phyloP scores from a whole-genome alignment of 2,329 filamentous ascomycete species.

The Fusarium sp. region DNA sequence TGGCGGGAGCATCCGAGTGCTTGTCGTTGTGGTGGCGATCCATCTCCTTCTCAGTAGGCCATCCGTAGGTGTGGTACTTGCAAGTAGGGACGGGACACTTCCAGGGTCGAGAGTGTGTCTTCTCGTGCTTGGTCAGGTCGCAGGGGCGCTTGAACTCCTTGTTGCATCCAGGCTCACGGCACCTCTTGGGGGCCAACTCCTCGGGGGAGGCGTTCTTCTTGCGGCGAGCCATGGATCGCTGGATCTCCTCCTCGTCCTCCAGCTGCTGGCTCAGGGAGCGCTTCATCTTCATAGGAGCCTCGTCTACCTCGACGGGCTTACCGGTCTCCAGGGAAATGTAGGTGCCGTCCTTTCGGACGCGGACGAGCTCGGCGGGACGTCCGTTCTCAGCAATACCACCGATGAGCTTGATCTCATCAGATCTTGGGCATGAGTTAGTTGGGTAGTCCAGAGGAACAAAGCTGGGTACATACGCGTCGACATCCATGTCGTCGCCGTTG shows the following conservation, averaged over 20 bases:
- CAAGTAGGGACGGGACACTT: constrained; percentile 87
- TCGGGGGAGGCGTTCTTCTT: constrained; percentile 93
- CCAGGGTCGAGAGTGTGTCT: constrained; percentile 96
- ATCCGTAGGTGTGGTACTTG: constrained; percentile 91
- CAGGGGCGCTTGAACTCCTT: constrained; percentile 98
- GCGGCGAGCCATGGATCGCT: constrained; percentile 93
- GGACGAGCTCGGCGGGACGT: constrained; percentile 84
- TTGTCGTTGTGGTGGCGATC: constrained; percentile 97
- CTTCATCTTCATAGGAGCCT: constrained; percentile 68
- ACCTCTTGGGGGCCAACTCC: constrained; percentile 83
- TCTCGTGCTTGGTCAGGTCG: constrained; percentile 97
- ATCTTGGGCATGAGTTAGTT: constrained; percentile 50
- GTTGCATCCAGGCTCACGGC: constrained; percentile 79
- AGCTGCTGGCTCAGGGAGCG: constrained; percentile 76
- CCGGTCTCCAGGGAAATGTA: constrained; percentile 82
- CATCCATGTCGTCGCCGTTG: constrained; percentile 68
- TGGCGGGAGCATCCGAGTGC: constrained; percentile 82
- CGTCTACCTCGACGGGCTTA: constrained; percentile 68
- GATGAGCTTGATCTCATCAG: constrained; percentile 81
- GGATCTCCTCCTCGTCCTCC: constrained; percentile 83
- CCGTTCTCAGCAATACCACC: constrained; percentile 87
- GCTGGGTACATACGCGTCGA: constrained; percentile 65
- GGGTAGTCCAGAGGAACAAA: constrained; percentile 45
- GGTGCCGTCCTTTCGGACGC: constrained; percentile 83
- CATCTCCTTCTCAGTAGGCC: constrained; percentile 98